Evolutionary conservation across 2,329 filamentous ascomycete genomes (phyloP), one percentile per base, ranked within the genome.

Genomic region (Cyphellophora attinorum): DNA sequence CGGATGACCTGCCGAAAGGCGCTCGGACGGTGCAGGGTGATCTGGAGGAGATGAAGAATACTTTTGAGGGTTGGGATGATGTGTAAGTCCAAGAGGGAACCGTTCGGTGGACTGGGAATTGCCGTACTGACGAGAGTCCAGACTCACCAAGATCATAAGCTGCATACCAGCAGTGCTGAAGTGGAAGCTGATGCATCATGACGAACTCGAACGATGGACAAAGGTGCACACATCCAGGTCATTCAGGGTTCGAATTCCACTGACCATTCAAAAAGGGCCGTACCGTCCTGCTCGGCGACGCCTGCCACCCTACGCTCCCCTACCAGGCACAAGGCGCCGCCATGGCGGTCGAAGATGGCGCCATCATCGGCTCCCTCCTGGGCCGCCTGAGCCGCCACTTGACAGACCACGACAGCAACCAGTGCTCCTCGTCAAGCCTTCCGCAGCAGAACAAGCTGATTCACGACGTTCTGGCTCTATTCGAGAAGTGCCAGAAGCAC

Each of bases 171-270:
- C 39, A 5, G 44, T 51, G 13, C 45, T 48, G 34, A 53, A 48
- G 19, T 50, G 42, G 37, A 41, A 42, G 31, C 53, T 84, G 19
- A 76, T 81, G 72, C 66, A 45, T 27, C 32, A 39, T 13, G 37
- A 35, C 15, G 40, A 41, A 27, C 11, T 46, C 5, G 32, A 33
- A 6, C 37, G 36, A 2, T 45, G 44, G 44, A 41, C 37, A 8
- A 45, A 47, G 25, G 11, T n/a, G n/a, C n/a, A n/a, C n/a, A n/a
- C n/a, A n/a, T n/a, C n/a, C n/a, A n/a, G n/a, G n/a, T n/a, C n/a
- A n/a, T n/a, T n/a, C n/a, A n/a, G n/a, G n/a, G n/a, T n/a, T n/a
- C n/a, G n/a, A n/a, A n/a, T n/a, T n/a, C n/a, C n/a, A n/a, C n/a
- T n/a, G n/a, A n/a, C n/a, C n/a, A n/a, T n/a, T n/a, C n/a, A n/a